Percentiles rank a stretch among this genome's conserved stretches.
Evolutionary conservation across 129 eudicot genomes (phyloP).

Genomic region (Helianthus tuberosus): DNA sequence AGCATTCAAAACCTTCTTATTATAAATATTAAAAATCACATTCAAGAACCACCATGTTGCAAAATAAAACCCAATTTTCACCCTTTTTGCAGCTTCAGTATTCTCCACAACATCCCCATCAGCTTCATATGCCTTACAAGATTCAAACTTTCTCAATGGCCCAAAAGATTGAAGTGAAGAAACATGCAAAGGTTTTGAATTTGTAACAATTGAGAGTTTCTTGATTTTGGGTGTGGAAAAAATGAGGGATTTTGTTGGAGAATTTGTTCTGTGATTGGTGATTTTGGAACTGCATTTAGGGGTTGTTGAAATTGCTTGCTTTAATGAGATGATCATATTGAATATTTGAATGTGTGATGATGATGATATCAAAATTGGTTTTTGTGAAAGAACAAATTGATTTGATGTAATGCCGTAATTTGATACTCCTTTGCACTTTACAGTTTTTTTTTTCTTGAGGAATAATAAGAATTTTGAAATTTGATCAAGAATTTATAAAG

Average conservation of each 20-base stretch:
- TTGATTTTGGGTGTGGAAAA: constrained; percentile 16
- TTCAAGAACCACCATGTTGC: constrained; percentile 75
- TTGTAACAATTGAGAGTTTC: constrained; percentile 20
- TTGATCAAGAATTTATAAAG: constrained; percentile 1
- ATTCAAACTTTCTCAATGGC: not conserved
- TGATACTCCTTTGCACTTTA: not conserved
- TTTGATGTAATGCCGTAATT: constrained; percentile 15
- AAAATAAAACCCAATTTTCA: constrained; percentile 61
- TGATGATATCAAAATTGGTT: constrained; percentile 1
- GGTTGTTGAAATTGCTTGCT: constrained; percentile 36
- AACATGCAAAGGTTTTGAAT: constrained; percentile 38
- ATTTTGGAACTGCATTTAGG: constrained; percentile 20
- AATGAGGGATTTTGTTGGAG: constrained; percentile 32
- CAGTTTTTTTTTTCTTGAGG: not conserved
- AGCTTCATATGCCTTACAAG: constrained; percentile 56
- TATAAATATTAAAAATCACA: constrained; percentile 65
- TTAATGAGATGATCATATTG: constrained; percentile 52
- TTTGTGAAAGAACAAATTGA: constrained; percentile 1
- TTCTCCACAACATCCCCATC: constrained; percentile 31
- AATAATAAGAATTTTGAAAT: not conserved
- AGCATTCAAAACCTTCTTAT: constrained; percentile 70
- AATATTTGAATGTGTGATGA: constrained; percentile 14
- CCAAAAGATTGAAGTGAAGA: constrained; percentile 39
- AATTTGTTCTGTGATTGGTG: constrained; percentile 27
- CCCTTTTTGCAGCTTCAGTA: constrained; percentile 46